Percentiles rank a stretch among this genome's conserved stretches.
These are phyloP conservation scores for Pilaira anomala DNA, from an alignment of 192 early-diverging fungal genomes.

Conservation along the genomic window DNA sequence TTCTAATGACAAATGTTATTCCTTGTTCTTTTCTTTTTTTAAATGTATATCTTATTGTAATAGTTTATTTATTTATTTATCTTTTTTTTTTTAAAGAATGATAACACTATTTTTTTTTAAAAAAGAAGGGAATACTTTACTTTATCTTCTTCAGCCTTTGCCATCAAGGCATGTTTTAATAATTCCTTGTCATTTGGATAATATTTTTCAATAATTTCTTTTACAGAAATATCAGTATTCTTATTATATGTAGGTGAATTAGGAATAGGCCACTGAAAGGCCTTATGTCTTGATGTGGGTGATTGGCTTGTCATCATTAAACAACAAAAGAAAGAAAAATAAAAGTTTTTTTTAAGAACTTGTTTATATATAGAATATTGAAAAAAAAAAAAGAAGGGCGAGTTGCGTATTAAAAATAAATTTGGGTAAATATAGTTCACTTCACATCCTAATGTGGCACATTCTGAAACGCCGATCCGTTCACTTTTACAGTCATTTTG, in stretches of 20 bases:
- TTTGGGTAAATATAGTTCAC: too few relatives aligned
- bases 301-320: slow-evolving; percentile 9
- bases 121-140: slow-evolving; percentile 5
- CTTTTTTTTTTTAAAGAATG: background rate
- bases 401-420: too few relatives aligned
- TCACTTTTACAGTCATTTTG: too few relatives aligned
- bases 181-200: slow-evolving; percentile 24
- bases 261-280: slow-evolving; percentile 30
- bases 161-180: slow-evolving; percentile 28
- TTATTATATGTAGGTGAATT: slow-evolving; percentile 5
- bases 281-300: slow-evolving; percentile 10
- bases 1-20: slow-evolving; percentile 16
- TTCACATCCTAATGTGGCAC: too few relatives aligned
- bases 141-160: slow-evolving; percentile 34
- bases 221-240: slow-evolving; percentile 24
- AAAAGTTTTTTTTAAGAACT: background rate
- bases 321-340: too few relatives aligned
- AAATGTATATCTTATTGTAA: too few relatives aligned
- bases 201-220: slow-evolving; percentile 28
- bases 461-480: too few relatives aligned
- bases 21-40: too few relatives aligned
- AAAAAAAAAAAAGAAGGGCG: background rate
- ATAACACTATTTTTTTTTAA: background rate
- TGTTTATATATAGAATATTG: background rate
- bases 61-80: background rate